A percentile compares a stretch with the other conserved stretches of the same genome.
These are phyloP conservation scores for Pseudonitzschia delicatissima DNA, from an alignment of 108 stramenopile species.

Conservation along the genomic window DNA sequence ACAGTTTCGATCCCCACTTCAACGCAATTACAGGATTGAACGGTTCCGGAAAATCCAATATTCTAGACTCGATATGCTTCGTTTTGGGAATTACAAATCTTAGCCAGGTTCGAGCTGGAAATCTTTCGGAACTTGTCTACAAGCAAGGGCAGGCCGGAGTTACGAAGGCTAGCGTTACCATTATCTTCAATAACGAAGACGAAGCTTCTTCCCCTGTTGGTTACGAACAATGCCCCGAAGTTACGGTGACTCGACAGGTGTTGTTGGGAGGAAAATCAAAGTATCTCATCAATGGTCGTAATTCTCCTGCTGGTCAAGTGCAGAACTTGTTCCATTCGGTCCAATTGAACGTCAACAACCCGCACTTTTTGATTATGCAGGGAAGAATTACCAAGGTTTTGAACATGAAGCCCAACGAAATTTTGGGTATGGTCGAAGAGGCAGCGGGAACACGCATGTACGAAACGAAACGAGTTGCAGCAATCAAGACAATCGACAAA, in stretches of 20 bases:
- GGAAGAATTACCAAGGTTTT: slow-evolving; percentile 97
- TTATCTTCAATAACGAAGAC: slow-evolving; percentile 96
- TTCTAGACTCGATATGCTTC: slow-evolving; percentile 98
- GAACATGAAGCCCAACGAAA: slow-evolving; percentile 99
- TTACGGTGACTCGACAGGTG: slow-evolving; percentile 96
- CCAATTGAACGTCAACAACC: slow-evolving; percentile 99
- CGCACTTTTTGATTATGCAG: slow-evolving; percentile 99
- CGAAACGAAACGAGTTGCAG: slow-evolving; percentile 93
- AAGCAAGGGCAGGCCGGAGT: slow-evolving; percentile 99
- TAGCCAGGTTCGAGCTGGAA: slow-evolving; percentile 94
- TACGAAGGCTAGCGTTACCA: slow-evolving; percentile 95
- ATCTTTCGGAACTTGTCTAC: slow-evolving; percentile 98
- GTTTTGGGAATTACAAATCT: slow-evolving; percentile 98
- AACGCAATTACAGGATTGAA: slow-evolving; percentile 99
- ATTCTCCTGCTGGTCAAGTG: slow-evolving; percentile 90
- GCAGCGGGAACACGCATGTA: slow-evolving; percentile 99
- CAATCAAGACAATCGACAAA: slow-evolving; percentile 98
- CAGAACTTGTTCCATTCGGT: slow-evolving; percentile 99
- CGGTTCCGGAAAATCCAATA: slow-evolving; percentile 98
- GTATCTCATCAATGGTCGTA: slow-evolving; percentile 97
- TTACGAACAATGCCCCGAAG: slow-evolving; percentile 88
- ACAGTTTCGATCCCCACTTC: slow-evolving; percentile 97
- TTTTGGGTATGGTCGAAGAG: slow-evolving; percentile 99
- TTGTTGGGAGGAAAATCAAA: slow-evolving; percentile 97
- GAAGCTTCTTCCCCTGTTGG: slow-evolving; percentile 87